A percentile compares a stretch with the other conserved stretches of the same genome.
Conservation (phyloP, 805 yeast species). For the Suhomyces sp. region DNA sequence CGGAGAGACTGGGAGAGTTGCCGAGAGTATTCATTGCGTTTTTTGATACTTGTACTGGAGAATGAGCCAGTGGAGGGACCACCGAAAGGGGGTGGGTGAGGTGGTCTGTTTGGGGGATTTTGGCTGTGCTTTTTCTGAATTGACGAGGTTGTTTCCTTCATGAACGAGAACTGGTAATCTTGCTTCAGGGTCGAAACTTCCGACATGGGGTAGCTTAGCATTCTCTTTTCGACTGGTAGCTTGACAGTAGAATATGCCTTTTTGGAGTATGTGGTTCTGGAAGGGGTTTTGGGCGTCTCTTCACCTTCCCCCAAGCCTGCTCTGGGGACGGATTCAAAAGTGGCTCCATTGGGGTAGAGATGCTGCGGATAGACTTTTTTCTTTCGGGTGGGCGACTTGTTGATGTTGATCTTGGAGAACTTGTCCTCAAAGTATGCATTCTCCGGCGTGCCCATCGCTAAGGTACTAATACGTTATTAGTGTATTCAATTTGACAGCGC, state of each 20-base stretch:
- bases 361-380: conserved; percentile 21
- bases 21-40: conserved; percentile 16
- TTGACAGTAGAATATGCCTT: conserved; percentile 14
- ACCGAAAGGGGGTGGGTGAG: background rate
- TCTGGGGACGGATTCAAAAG: background rate
- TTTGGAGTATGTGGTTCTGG: conserved; percentile 11
- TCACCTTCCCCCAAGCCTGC: background rate
- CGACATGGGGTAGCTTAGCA: conserved; percentile 17
- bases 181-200: conserved; percentile 15
- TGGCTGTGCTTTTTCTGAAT: conserved; percentile 26
- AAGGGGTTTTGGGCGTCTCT: conserved; percentile 16
- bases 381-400: conserved; percentile 20
- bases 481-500: background rate
- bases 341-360: conserved; percentile 12
- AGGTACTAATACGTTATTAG: no score
- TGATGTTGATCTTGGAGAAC: conserved; percentile 31
- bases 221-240: conserved; percentile 11
- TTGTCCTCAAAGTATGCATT: conserved; percentile 23
- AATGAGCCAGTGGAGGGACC: background rate
- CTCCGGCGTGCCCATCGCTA: background rate
- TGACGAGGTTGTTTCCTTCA: conserved; percentile 41
- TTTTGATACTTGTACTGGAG: conserved; percentile 11
- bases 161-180: conserved; percentile 32
- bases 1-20: conserved; percentile 13
- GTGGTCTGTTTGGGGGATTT: background rate